phyloP scores from a whole-genome alignment of 176 grass and related monocot genomes.

The Dactylis glomerata region DNA sequence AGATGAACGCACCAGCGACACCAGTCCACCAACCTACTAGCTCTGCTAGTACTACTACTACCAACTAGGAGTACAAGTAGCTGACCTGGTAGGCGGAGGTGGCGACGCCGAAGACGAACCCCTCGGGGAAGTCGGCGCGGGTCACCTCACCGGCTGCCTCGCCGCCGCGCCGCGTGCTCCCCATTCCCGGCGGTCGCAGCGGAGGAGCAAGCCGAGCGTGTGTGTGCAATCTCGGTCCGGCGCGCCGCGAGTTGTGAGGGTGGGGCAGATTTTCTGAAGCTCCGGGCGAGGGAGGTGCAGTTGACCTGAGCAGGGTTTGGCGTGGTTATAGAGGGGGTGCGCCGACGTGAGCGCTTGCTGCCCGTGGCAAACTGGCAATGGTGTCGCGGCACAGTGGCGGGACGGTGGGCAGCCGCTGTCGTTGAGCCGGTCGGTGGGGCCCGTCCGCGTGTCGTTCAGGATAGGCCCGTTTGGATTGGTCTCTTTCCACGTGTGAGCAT shows the following conservation, averaged over 20 bases:
- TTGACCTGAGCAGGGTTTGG: background rate
- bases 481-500: too few species aligned
- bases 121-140: slow-evolving; percentile 68
- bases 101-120: slow-evolving; percentile 87
- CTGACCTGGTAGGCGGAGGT: slow-evolving; percentile 81
- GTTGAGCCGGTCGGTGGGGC: background rate
- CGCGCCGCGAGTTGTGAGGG: background rate
- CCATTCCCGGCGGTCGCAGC: slow-evolving; percentile 32
- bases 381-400: too few species aligned
- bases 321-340: slow-evolving; percentile 13
- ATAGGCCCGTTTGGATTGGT: too few species aligned
- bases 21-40: background rate
- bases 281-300: background rate
- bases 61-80: background rate
- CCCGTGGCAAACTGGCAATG: background rate
- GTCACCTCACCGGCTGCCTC: slow-evolving; percentile 29
- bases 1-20: background rate
- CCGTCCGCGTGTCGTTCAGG: too few species aligned
- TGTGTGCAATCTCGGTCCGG: background rate
- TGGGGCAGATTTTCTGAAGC: background rate
- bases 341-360: background rate
- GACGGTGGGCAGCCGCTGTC: background rate
- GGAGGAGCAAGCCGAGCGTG: background rate
- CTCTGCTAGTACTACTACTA: background rate
- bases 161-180: background rate